Base-by-base conservation (phyloP, 2,329 filamentous ascomycete species). In the Fusarium robinianum region DNA sequence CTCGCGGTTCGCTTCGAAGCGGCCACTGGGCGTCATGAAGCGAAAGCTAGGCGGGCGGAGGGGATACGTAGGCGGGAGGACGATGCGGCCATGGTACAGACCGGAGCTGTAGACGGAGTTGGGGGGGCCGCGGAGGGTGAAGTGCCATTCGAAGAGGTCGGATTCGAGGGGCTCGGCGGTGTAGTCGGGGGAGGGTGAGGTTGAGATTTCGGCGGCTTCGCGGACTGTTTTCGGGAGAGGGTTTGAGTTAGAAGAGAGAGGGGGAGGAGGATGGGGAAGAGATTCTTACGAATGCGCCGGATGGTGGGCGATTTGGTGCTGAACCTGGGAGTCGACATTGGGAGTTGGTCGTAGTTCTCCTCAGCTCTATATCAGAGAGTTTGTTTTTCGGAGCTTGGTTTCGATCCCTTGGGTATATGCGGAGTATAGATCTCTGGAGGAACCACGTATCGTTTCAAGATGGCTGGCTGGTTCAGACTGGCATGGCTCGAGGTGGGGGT, bases 101-200 rank as follows among this genome's bases (percentile, higher is more conserved):
- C 94, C 94, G 21, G 77, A 74, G 30, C 83, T 81, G 71, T 91
- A 96, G 24, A 85, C 81, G 0, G 90, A 91, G 21, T 81, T 76
- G 0, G 92, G 92, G 0, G 92, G 91, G 0, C 94, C 94, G 37
- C 86, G 83, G n/a, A 99, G 78, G 0, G 94, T 99, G 72, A 97
- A 99, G 74, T 99, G 94, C 94, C 94, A 99, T 71, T 97, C 91
- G 72, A 96, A 96, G 40, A 99, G 84, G 70, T 97, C 90, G 21
- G 82, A 77, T 65, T 97, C 92, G 51, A 92, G 81, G 0, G 94
- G 94, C 4, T 84, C 77, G 26, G 92, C 94, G 58, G 86, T 82
- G 71, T 92, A 95, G 72, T 96, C 90, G 40, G 88, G 76, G 3
- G 89, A 94, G 5, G 92, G 90, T 24, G 87, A 80, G 46, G 76